Conservation (phyloP, 306 rosid species). For the Crotalaria pallida region DNA sequence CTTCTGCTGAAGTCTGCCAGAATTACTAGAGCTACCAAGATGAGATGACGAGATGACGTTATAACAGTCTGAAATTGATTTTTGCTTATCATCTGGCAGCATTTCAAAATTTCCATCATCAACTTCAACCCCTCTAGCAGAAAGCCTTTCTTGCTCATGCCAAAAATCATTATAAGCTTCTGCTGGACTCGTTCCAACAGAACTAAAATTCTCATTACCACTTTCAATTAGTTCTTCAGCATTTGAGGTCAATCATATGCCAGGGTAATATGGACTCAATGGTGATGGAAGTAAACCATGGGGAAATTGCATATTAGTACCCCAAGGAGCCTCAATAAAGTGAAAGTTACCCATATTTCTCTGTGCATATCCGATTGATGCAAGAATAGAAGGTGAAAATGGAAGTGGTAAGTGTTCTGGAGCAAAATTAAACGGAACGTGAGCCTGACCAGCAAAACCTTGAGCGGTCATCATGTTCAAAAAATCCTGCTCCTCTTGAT, state of each 20-base stretch:
- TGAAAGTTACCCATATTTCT: constrained; percentile 64
- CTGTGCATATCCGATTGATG: constrained; percentile 59
- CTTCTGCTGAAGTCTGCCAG: constrained; percentile 34
- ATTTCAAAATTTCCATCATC: constrained; percentile 56
- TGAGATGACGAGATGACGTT: constrained; percentile 37
- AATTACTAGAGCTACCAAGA: constrained; percentile 31
- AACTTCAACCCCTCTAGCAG: constrained; percentile 42
- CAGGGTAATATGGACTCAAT: constrained; percentile 54
- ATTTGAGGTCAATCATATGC: constrained; percentile 47
- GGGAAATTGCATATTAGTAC: constrained; percentile 50
- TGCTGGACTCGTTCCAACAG: constrained; percentile 37
- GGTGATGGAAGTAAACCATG: constrained; percentile 55
- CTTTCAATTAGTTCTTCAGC: constrained; percentile 45
- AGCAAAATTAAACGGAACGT: constrained; percentile 49
- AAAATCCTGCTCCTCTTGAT: constrained; percentile 78
- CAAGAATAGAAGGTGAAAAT: constrained; percentile 47
- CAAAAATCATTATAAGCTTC: constrained; percentile 57
- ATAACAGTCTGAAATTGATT: constrained; percentile 53
- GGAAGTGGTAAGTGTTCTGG: constrained; percentile 57
- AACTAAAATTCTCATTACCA: constrained; percentile 43
- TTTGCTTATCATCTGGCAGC: constrained; percentile 55
- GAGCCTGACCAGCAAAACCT: constrained; percentile 52
- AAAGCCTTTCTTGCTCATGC: constrained; percentile 58
- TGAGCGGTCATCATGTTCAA: constrained; percentile 55
- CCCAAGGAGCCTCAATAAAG: constrained; percentile 59